Conservation (phyloP, 2,329 filamentous ascomycete genomes). For the Xylaria sp. region DNA sequence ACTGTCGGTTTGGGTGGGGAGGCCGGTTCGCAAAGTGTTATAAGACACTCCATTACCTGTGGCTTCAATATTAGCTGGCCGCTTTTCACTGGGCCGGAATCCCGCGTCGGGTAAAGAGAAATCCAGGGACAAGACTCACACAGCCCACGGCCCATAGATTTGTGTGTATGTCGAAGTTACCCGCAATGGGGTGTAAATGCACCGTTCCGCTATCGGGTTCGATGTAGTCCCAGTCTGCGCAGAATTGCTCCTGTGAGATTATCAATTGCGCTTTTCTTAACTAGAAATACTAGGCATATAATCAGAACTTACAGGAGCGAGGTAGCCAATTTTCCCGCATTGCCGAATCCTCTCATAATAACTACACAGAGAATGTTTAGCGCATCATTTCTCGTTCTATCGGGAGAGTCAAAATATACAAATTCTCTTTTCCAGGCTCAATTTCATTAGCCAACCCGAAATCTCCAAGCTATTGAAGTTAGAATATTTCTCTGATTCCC, state of each 20-base stretch:
- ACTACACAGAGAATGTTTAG: slow-evolving; percentile 5
- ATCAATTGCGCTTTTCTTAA: neutral
- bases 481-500: neutral
- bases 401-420: neutral
- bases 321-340: slow-evolving; percentile 27
- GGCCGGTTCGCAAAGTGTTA: slow-evolving; percentile 31
- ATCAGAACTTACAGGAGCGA: slow-evolving; percentile 30
- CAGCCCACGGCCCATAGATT: slow-evolving; percentile 37
- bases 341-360: slow-evolving; percentile 34
- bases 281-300: neutral
- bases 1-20: slow-evolving; percentile 20
- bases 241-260: slow-evolving; percentile 37
- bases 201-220: neutral
- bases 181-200: slow-evolving; percentile 26
- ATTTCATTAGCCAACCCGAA: slow-evolving; percentile 28
- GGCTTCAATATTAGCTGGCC: neutral
- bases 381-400: neutral
- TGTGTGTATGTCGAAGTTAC: slow-evolving; percentile 36
- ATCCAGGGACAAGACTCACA: slow-evolving; percentile 18
- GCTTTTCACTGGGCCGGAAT: neutral
- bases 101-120: too few relatives aligned
- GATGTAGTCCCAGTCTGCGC: slow-evolving; percentile 37
- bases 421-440: neutral
- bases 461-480: slow-evolving; percentile 36
- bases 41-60: slow-evolving; percentile 35